phyloP scores from a whole-genome alignment of 148 eudicot species.

The Cornus controversa region DNA sequence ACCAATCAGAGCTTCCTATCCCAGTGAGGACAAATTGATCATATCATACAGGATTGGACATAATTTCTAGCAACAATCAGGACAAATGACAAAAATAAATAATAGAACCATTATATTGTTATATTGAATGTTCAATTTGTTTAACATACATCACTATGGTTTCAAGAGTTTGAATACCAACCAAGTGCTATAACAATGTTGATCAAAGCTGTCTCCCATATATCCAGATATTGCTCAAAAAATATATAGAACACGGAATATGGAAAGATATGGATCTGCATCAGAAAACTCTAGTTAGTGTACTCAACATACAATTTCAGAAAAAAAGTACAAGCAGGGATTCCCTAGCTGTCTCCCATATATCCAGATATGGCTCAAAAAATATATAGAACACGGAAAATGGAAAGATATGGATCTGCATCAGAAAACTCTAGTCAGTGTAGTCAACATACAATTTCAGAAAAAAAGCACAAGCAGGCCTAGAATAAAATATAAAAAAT shows the following conservation, averaged over 20 bases:
- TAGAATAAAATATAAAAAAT: too few species aligned
- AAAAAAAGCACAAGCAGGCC: not conserved
- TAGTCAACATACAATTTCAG: not conserved
- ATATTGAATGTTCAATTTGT: not conserved
- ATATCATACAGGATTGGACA: not conserved
- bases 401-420: slow-evolving; percentile 68
- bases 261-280: slow-evolving; percentile 68
- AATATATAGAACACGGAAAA: slow-evolving; percentile 72
- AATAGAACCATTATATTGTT: not conserved
- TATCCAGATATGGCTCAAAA: slow-evolving; percentile 79
- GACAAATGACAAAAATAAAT: not conserved
- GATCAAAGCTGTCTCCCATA: slow-evolving; percentile 67
- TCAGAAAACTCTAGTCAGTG: not conserved
- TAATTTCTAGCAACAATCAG: not conserved
- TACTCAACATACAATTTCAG: not conserved
- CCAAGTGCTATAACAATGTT: slow-evolving; percentile 69
- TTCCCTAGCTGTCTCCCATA: slow-evolving; percentile 54
- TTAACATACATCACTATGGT: not conserved
- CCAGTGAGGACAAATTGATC: not conserved
- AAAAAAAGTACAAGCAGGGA: not conserved
- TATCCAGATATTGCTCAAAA: slow-evolving; percentile 79
- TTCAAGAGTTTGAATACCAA: slow-evolving; percentile 28
- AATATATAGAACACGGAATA: slow-evolving; percentile 73
- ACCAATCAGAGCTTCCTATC: not conserved
- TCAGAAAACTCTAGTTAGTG: not conserved